Evolutionary conservation across 768 basidiomycete genomes (phyloP).

Genomic region (Flagelloscypha sp.): DNA sequence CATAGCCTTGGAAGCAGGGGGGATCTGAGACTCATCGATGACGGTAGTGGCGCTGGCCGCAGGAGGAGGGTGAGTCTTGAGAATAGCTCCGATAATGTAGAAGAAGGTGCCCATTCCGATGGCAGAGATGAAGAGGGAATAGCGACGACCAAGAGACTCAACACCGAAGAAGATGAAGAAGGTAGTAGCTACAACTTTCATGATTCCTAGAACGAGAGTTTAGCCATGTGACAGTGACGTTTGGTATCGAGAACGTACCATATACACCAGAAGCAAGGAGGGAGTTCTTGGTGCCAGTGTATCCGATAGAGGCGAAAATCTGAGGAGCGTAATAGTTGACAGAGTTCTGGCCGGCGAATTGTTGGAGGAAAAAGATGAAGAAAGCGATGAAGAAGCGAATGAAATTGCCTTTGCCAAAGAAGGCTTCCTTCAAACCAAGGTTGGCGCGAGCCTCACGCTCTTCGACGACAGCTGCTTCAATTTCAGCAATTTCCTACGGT

Average conservation of each 20-base stretch:
- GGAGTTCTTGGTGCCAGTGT: constrained; percentile 26
- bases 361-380: constrained; percentile 70
- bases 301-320: constrained; percentile 38
- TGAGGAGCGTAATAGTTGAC: constrained; percentile 71
- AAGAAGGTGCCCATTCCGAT: constrained; percentile 74
- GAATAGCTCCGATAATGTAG: constrained; percentile 78
- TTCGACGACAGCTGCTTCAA: constrained; percentile 70
- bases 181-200: constrained; percentile 60
- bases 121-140: constrained; percentile 64
- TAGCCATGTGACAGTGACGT: constrained; percentile 4
- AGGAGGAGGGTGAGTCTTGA: constrained; percentile 67
- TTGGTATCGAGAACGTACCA: constrained; percentile 19
- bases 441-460: constrained; percentile 60
- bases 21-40: constrained; percentile 27
- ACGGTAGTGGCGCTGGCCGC: constrained; percentile 16
- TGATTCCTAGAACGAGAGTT: constrained; percentile 27
- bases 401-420: constrained; percentile 75
- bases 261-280: constrained; percentile 42
- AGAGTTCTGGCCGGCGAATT: constrained; percentile 81
- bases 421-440: constrained; percentile 60
- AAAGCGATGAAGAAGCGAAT: constrained; percentile 82
- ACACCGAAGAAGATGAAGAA: constrained; percentile 62
- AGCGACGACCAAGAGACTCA: constrained; percentile 60
- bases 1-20: constrained; percentile 47
- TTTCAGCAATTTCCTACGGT: constrained; percentile 78